Conservation (phyloP, 371 early-diverging fungal genomes). For the Syncephalis plumigaleata region DNA sequence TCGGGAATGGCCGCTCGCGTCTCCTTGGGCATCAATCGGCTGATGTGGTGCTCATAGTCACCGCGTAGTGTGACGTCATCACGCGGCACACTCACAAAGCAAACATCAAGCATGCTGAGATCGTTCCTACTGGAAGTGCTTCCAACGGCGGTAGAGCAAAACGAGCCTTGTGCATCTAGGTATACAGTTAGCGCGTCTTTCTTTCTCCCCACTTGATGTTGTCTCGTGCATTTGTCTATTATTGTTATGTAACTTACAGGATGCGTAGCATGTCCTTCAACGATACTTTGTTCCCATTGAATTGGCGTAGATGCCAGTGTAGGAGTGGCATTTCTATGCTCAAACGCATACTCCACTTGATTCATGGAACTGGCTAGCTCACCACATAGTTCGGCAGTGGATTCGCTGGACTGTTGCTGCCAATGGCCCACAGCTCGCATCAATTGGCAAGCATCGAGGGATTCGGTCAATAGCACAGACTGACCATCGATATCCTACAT, state of each 20-base stretch:
- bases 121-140: conserved; percentile 22
- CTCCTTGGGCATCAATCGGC: conserved; percentile 13
- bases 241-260: conserved; percentile 14
- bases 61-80: conserved; percentile 26
- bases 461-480: neutral
- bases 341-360: conserved; percentile 7
- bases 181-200: too few relatives aligned
- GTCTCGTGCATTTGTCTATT: too few relatives aligned
- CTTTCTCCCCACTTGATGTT: too few relatives aligned
- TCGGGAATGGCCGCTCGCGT: conserved; percentile 3
- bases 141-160: conserved; percentile 35
- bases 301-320: neutral
- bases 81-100: conserved; percentile 30
- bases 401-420: conserved; percentile 6
- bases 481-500: neutral
- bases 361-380: conserved; percentile 20
- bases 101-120: conserved; percentile 21
- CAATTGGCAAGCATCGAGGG: neutral
- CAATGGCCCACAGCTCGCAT: conserved; percentile 8
- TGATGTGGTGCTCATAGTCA: conserved; percentile 19
- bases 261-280: conserved; percentile 62
- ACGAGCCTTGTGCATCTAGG: conserved; percentile 41
- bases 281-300: conserved; percentile 4
- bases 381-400: conserved; percentile 7
- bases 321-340: neutral